Percentiles rank a stretch among this genome's conserved stretches.
These are phyloP conservation scores for Coniochaeta ligniaria DNA, from an alignment of 2,329 filamentous ascomycete genomes.

Conservation along the genomic window DNA sequence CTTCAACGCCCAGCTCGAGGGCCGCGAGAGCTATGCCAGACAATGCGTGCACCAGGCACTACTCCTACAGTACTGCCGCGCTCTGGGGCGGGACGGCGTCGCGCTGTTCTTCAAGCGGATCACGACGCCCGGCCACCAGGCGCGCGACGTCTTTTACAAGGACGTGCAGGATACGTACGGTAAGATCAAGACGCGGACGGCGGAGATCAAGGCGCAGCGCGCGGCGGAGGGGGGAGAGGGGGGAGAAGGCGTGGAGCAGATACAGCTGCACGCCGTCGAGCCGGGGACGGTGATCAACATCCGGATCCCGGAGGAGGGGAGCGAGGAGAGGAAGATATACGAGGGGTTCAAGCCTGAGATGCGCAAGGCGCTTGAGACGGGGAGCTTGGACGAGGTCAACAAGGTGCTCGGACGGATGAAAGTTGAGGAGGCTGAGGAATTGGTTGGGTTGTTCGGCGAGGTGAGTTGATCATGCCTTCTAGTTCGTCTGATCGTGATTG, in stretches of 20 bases:
- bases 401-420: slow-evolving; percentile 80
- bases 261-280: slow-evolving; percentile 94
- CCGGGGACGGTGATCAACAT: slow-evolving; percentile 90
- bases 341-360: slow-evolving; percentile 77
- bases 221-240: slow-evolving; percentile 41
- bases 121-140: slow-evolving; percentile 82
- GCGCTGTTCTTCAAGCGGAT: slow-evolving; percentile 94
- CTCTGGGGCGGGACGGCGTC: slow-evolving; percentile 81
- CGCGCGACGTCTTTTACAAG: slow-evolving; percentile 82
- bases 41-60: slow-evolving; percentile 92
- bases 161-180: slow-evolving; percentile 86
- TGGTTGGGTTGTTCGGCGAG: slow-evolving; percentile 70
- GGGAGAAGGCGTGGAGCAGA: slow-evolving; percentile 75
- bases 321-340: slow-evolving; percentile 66
- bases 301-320: slow-evolving; percentile 61
- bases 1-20: slow-evolving; percentile 78
- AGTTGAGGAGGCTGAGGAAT: slow-evolving; percentile 72
- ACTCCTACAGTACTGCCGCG: slow-evolving; percentile 88
- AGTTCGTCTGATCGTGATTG: background rate
- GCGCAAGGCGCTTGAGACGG: slow-evolving; percentile 75
- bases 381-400: slow-evolving; percentile 83
- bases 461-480: slow-evolving; percentile 24
- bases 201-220: slow-evolving; percentile 57
- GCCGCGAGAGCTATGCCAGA: slow-evolving; percentile 66
- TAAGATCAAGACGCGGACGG: slow-evolving; percentile 69